Evolutionary conservation across 2,329 filamentous ascomycete species (phyloP), one percentile per base, ranked within the genome.

Genomic region (Penicillium polonicum): DNA sequence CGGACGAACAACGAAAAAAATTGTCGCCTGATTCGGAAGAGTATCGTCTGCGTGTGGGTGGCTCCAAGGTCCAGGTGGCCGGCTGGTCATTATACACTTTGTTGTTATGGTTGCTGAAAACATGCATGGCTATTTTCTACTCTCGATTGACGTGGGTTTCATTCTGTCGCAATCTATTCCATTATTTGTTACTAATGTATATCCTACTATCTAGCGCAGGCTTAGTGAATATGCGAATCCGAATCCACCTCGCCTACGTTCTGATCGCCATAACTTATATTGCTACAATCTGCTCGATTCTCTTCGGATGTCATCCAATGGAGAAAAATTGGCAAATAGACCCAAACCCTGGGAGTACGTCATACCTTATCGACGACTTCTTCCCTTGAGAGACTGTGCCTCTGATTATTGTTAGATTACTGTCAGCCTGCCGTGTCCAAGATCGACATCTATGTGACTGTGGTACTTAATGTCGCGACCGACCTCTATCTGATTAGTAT

Each of bases 401-500:
- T 52, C 29, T 23, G 19, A 33, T 27, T 17, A 12, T 57, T 53
- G 31, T 7, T 60, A 79, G 79, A 79, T 60, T 64, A 70, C 45
- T 83, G 81, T 58, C 80, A 81, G 55, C 75, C 79, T 8, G 81
- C 80, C 9, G 77, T 84, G 12, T 81, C 82, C 0, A 76, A 76
- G 17, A 77, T 79, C 48, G 76, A 83, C 48, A 73, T 83, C 38
- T 83, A 80, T 68, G 77, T 81, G n/a, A 81, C 77, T 2, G 78
- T 82, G 33, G 71, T 76, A 4, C 72, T 82, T 59, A 86, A 85
- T 60, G 78, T 85, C 3, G 62, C 73, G 1, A 87, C 84, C 3
- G 85, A 87, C 61, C 51, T 85, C 1, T 86, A 86, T 61, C 74
- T 86, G n/a, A 80, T 86, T 55, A 78, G 79, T 29, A 85, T 86